Evolutionary conservation across 1,284 basidiomycete genomes (phyloP), one percentile per base, ranked within the genome.

Genomic region (Malassezia sympodialis): DNA sequence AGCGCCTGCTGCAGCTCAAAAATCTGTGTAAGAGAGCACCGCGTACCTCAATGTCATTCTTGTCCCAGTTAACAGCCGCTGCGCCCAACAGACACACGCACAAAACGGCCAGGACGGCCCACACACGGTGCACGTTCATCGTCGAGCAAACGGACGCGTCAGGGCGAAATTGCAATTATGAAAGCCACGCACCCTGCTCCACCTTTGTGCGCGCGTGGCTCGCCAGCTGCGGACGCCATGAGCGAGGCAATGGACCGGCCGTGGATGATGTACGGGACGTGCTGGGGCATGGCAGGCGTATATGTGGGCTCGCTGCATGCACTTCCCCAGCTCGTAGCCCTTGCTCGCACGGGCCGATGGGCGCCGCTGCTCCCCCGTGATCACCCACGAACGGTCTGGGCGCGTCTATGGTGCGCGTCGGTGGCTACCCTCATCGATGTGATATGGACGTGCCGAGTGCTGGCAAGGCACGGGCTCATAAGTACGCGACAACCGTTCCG

Each of bases 1-100:
- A 74, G 61, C 0, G 67, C 67, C 0, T 59, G 44, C 56, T 74
- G 72, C 8, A 74, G 60, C 23, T 72, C 65, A 51, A 74, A 74
- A 56, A 74, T 74, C 61, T 68, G 31, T 17, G 26, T 39, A 14
- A 47, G 41, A 10, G 23, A 14, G 8, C 6, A 21, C 2, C 11
- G 39, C 57, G 30, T 52, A 62, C 60, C 53, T 69, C 68, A 31
- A 67, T 54, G 31, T 70, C 68, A 39, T 65, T 62, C 40, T 70
- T 68, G 57, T 61, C 59, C 68, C 68, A 70, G 35, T 60, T 31
- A 8, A 50, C 50, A 19, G 58, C 56, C 14, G 46, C 34, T 30
- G 44, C 34, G 35, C 46, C 34, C 23, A 49, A 10, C 3, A 49
- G 6, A 51, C 59, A 19, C 44, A 51, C 31, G 39, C 30, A 44